phyloP scores from a whole-genome alignment of 805 yeast genomes.

The Suhomyces pyralidae region DNA sequence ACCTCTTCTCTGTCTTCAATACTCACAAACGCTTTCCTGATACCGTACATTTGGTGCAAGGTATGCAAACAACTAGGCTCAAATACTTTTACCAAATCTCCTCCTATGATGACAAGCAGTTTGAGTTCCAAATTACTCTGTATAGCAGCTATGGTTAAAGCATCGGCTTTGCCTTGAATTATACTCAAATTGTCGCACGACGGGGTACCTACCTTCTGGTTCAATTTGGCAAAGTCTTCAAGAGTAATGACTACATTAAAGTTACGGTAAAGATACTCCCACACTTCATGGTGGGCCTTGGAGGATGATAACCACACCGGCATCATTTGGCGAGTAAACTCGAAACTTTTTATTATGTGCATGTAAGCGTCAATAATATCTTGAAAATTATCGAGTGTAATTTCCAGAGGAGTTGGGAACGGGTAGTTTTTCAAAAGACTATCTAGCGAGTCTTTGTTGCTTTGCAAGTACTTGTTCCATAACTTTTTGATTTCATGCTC shows the following conservation, averaged over 20 bases:
- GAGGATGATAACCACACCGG: conserved; percentile 7
- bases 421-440: conserved; percentile 5
- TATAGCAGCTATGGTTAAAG: conserved; percentile 3
- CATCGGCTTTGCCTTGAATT: conserved; percentile 4
- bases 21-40: conserved; percentile 1
- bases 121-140: conserved; percentile 1
- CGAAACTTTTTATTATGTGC: background rate
- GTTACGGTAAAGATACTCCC: conserved; percentile 8
- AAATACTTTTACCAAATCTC: background rate
- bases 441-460: background rate
- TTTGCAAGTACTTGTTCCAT: conserved; percentile 7
- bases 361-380: conserved; percentile 6
- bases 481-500: conserved; percentile 7
- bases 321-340: conserved; percentile 1
- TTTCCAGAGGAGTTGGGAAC: conserved; percentile 2
- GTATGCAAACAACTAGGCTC: background rate
- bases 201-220: background rate
- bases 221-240: conserved; percentile 9
- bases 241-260: conserved; percentile 7
- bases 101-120: conserved; percentile 9
- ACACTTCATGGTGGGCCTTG: conserved; percentile 1
- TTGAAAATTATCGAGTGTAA: background rate
- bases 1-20: background rate
- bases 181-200: conserved; percentile 7
- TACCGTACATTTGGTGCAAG: conserved; percentile 1